Percentiles rank a stretch among this genome's conserved stretches.
Conservation (phyloP, 2,329 filamentous ascomycete species). For the Thielaviopsis populi region DNA sequence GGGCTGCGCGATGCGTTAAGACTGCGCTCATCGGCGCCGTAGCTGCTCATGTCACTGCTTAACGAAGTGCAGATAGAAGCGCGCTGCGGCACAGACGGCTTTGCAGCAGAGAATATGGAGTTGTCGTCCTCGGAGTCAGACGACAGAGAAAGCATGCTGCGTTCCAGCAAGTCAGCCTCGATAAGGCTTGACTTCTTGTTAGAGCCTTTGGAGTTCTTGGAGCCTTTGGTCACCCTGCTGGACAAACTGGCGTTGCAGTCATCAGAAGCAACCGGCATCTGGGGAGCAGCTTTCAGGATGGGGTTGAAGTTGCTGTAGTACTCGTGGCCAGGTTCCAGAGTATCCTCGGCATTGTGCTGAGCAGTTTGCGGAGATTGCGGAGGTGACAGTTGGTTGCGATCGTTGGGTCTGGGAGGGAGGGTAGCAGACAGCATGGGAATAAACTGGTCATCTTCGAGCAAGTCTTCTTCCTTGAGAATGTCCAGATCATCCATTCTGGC, state of each 20-base stretch:
- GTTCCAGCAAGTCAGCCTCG: slow-evolving; percentile 38
- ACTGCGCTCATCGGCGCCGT: slow-evolving; percentile 13
- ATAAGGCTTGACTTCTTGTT: slow-evolving; percentile 30
- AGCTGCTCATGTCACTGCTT: slow-evolving; percentile 13
- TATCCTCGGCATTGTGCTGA: slow-evolving; percentile 11
- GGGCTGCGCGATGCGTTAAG: slow-evolving; percentile 10
- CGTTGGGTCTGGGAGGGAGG: background rate
- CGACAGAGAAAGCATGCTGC: slow-evolving; percentile 41
- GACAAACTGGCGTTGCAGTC: slow-evolving; percentile 38
- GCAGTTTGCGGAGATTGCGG: slow-evolving; percentile 18
- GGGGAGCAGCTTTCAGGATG: slow-evolving; percentile 3
- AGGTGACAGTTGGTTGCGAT: background rate
- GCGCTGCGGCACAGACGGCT: slow-evolving; percentile 12
- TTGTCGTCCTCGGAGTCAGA: slow-evolving; percentile 42
- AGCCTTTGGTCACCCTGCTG: slow-evolving; percentile 40
- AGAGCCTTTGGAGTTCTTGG: slow-evolving; percentile 37
- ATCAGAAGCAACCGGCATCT: slow-evolving; percentile 11
- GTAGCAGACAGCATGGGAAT: slow-evolving; percentile 3
- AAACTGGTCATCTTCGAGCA: slow-evolving; percentile 8
- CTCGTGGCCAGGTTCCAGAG: background rate
- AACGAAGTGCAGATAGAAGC: slow-evolving; percentile 15
- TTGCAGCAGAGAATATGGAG: slow-evolving; percentile 16
- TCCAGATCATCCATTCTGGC: slow-evolving; percentile 5
- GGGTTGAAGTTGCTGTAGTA: slow-evolving; percentile 13
- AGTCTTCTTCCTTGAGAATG: slow-evolving; percentile 10